Base-by-base conservation (phyloP, 2,329 filamentous ascomycete species). In the Magnaporthiopsis rhizophila region DNA sequence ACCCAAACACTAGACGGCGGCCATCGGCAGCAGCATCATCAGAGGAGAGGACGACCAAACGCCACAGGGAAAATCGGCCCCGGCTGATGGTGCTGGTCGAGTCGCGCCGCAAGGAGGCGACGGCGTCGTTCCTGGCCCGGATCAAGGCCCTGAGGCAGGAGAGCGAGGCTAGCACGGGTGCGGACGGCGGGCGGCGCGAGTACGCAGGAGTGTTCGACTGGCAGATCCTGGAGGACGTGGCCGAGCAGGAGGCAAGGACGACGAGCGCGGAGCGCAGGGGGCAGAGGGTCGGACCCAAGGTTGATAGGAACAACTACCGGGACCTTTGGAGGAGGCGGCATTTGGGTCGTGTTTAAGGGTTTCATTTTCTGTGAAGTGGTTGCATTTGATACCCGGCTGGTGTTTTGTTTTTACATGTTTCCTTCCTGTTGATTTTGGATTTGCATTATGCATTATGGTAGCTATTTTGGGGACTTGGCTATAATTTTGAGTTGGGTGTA, bases 201-300 rank as follows among this genome's bases (percentile, higher is more conserved):
- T 72, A 69, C 62, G 69, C 77, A 0, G 68, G 72, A 26, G 71
- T 74, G 0, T 78, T 71, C 61, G 76, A 79, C 70, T 79, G 76
- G 77, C 68, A 74, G 6, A 67, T 78, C 0, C 59, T 78, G 24
- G 76, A 78, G 68, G 65, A 59, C 36, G 68, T 58, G 1, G 56
- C 65, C 11, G 64, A 68, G 28, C 70, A 69, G 59, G 71, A 74
- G 66, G 58, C 62, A 36, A 68, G 67, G 67, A 56, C 59, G 38
- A 18, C 58, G n/a, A 45, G 45, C 21, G 24, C 32, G n/a, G 59
- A 61, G 59, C 15, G 59, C 1, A n/a, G 7, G 5, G 63, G 34
- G 30, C 38, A 57, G 12, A 24, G 59, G 59, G 36, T 6, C 8
- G 58, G 45, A 7, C 28, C 50, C 4, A 36, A 36, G 30, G 26